Percentiles rank a stretch among this genome's conserved stretches.
These are phyloP conservation scores for Saccharomycodes ludwigii DNA, from an alignment of 805 yeast species.

Conservation along the genomic window DNA sequence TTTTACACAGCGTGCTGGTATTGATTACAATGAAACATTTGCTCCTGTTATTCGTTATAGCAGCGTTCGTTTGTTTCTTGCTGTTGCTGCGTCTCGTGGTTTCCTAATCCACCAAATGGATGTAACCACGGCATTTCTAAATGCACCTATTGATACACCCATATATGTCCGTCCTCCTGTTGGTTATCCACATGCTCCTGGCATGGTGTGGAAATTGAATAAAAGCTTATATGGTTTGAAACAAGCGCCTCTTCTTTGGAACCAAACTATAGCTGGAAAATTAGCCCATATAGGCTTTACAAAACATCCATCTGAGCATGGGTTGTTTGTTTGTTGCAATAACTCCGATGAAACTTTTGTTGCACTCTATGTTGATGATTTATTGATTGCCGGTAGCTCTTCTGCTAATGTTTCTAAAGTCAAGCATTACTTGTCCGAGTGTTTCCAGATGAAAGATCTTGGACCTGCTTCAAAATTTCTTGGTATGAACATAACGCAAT, in stretches of 20 bases:
- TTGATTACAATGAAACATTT: constrained; percentile 17
- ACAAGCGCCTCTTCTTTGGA: constrained; percentile 16
- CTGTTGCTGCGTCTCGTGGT: constrained; percentile 2
- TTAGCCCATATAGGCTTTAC: constrained; percentile 14
- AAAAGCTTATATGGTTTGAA: constrained; percentile 10
- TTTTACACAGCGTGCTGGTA: constrained; percentile 13
- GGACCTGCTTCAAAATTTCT: constrained; percentile 5
- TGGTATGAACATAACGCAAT: constrained; percentile 5
- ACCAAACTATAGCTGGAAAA: constrained; percentile 19
- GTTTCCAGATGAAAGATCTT: constrained; percentile 5
- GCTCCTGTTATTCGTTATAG: constrained; percentile 19
- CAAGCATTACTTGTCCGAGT: not conserved
- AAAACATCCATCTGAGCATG: constrained; percentile 4
- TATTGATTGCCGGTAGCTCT: constrained; percentile 4
- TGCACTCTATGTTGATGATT: constrained; percentile 7
- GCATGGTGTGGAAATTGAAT: constrained; percentile 7
- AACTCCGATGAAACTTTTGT: not conserved
- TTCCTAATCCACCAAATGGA: constrained; percentile 13
- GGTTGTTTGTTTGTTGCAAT: constrained; percentile 3
- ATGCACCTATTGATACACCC: constrained; percentile 7
- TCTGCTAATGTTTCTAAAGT: not conserved
- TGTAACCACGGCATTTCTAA: constrained; percentile 12
- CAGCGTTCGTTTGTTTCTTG: constrained; percentile 7
- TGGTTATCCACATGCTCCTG: constrained; percentile 2
- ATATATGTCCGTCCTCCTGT: constrained; percentile 7